Evolutionary conservation across 371 early-diverging fungal species (phyloP), one percentile per base, ranked within the genome.

Genomic region (Basidiobolus meristosporus): DNA sequence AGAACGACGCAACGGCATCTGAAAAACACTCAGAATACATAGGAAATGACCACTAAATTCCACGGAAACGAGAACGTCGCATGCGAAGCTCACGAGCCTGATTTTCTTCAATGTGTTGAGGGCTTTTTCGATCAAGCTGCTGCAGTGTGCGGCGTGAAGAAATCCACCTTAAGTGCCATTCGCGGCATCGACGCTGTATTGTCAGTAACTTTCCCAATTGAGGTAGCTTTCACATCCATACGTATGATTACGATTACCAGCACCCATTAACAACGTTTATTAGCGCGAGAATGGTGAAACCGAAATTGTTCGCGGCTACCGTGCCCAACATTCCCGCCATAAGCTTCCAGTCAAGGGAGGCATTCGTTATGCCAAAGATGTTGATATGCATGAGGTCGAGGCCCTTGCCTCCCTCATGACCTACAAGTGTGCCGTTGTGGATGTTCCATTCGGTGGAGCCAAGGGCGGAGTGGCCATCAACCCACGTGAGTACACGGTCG

Each of bases 351-450:
- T 78, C 46, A 86, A 88, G 61, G 43, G 43, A 7, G 43, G 43
- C 19, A 42, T 42, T 23, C 43, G 43, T 36, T 42, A 30, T 36
- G 35, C 43, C n/a, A 23, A 35, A 17, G 43, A 42, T 36, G 43
- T 42, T 23, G 43, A 42, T 30, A 35, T 42, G 86, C 73, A 88
- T 47, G 89, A 88, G 55, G 89, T 88, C 17, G 78, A 81, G 57
- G 76, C 76, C 33, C 52, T 75, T 54, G 76, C 76, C 15, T 68
- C 78, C 10, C 56, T 80, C 40, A 88, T 88, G 89, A 87, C 89
- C 17, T 88, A 71, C 63, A 88, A 88, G 62, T 85, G 86, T 59
- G 89, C 89, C 32, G 81, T 87, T 23, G 86, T 88, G 19, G 87
- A 88, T 59, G 89, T 88, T 41, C 88, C 88, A 40, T 42, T 42